Conservation (phyloP, 495 filamentous ascomycete species). For the Penicillium lagena region DNA sequence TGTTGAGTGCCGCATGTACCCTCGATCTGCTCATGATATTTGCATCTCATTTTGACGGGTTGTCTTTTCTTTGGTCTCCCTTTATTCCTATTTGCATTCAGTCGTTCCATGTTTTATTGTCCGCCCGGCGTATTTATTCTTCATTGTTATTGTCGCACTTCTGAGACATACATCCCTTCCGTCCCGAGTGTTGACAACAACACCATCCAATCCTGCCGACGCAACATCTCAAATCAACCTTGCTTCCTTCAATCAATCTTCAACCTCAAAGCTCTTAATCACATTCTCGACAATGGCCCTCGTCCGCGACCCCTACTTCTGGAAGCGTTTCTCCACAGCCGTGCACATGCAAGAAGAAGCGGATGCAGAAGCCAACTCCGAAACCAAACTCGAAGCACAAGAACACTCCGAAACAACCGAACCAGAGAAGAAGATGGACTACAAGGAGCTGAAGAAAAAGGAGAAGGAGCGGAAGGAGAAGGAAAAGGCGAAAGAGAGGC, state of each 20-base stretch:
- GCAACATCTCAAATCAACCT: neutral
- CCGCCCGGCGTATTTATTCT: too few relatives aligned
- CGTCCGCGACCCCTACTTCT: constrained; percentile 55
- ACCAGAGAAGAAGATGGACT: too few relatives aligned
- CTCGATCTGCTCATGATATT: too few relatives aligned
- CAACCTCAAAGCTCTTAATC: neutral
- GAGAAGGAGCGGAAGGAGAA: constrained; percentile 11
- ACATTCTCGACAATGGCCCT: constrained; percentile 26
- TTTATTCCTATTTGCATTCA: too few relatives aligned
- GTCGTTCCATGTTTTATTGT: too few relatives aligned
- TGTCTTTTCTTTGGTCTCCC: too few relatives aligned
- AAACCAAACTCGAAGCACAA: constrained; percentile 7
- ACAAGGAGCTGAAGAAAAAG: constrained; percentile 15
- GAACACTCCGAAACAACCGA: constrained; percentile 13
- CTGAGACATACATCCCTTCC: too few relatives aligned
- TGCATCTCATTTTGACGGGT: too few relatives aligned
- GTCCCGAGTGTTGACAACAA: too few relatives aligned
- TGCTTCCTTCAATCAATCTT: neutral
- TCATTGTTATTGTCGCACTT: too few relatives aligned
- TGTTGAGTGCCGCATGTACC: too few relatives aligned
- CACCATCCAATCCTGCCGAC: neutral
- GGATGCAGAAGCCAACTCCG: constrained; percentile 2
- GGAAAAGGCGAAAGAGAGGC: constrained; percentile 3
- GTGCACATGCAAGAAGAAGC: constrained; percentile 44
- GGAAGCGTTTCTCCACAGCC: constrained; percentile 56